Evolutionary conservation across 805 yeast species (phyloP).

Genomic region (Spathaspora sp.): DNA sequence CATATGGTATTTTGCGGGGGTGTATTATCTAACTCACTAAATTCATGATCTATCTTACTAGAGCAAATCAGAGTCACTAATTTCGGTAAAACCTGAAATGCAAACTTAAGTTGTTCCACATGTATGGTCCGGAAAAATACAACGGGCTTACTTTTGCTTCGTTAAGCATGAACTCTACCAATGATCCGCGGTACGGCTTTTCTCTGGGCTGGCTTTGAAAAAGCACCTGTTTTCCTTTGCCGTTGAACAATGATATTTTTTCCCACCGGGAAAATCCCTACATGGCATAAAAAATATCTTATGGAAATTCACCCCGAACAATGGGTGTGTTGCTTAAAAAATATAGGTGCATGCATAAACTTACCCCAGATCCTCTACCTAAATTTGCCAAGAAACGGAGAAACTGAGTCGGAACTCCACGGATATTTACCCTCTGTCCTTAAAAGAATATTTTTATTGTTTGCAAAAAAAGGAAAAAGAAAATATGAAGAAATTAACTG

Average conservation of each 20-base stretch:
- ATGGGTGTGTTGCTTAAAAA: background rate
- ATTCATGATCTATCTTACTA: background rate
- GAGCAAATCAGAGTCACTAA: background rate
- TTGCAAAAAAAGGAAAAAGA: background rate
- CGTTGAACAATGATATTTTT: background rate
- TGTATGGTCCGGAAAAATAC: background rate
- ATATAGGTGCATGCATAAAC: background rate
- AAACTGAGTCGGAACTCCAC: background rate
- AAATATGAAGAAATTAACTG: background rate
- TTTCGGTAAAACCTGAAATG: background rate
- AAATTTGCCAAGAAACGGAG: background rate
- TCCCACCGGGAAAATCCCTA: background rate
- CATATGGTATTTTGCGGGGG: background rate
- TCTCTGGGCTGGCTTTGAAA: background rate
- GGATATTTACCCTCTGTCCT: background rate
- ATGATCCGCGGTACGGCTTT: background rate
- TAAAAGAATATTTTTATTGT: background rate
- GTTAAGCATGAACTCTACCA: background rate
- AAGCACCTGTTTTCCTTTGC: background rate
- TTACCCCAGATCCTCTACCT: background rate
- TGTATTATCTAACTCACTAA: background rate
- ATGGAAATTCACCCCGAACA: background rate
- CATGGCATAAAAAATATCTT: background rate
- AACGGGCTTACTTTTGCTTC: background rate
- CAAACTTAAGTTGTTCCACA: background rate